phyloP scores from a whole-genome alignment of 163 green algal genomes.

The Chlamydomonas reinhardtii region DNA sequence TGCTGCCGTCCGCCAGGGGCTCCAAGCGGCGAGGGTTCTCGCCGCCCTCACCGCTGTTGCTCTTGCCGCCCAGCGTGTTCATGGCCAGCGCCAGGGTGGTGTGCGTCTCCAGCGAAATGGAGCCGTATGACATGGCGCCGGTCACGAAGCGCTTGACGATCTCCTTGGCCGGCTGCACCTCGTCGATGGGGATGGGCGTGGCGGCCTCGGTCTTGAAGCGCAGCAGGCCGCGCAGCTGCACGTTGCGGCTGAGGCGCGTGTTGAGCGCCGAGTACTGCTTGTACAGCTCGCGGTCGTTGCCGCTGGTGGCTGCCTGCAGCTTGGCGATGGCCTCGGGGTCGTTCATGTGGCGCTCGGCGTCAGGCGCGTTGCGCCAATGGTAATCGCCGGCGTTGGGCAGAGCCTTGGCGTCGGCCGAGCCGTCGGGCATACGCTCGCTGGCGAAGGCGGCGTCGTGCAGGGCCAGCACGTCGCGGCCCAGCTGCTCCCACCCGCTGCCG shows the following conservation, averaged over 20 bases:
- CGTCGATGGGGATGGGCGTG: conserved; percentile 77
- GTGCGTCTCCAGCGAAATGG: conserved; percentile 94
- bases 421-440: conserved; percentile 51
- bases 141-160: conserved; percentile 96
- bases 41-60: conserved; percentile 90
- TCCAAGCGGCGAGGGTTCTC: conserved; percentile 84
- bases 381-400: conserved; percentile 82
- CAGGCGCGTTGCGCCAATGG: conserved; percentile 67
- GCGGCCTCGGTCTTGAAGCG: conserved; percentile 77
- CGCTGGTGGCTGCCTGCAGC: conserved; percentile 75
- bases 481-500: conserved; percentile 73
- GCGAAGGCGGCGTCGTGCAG: conserved; percentile 85
- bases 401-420: conserved; percentile 61
- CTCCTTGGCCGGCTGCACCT: conserved; percentile 89
- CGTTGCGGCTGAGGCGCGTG: conserved; percentile 58
- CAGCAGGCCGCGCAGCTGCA: conserved; percentile 93
- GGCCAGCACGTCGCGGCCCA: conserved; percentile 81
- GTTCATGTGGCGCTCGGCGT: conserved; percentile 94
- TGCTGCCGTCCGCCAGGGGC: conserved; percentile 78
- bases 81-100: conserved; percentile 95
- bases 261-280: conserved; percentile 85
- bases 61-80: conserved; percentile 95
- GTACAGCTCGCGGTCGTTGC: conserved; percentile 81
- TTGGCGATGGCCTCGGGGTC: conserved; percentile 91
- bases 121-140: conserved; percentile 78